Conservation (phyloP, 345 rosid species). For the sweet orange (Citrus sinensis) region DNA sequence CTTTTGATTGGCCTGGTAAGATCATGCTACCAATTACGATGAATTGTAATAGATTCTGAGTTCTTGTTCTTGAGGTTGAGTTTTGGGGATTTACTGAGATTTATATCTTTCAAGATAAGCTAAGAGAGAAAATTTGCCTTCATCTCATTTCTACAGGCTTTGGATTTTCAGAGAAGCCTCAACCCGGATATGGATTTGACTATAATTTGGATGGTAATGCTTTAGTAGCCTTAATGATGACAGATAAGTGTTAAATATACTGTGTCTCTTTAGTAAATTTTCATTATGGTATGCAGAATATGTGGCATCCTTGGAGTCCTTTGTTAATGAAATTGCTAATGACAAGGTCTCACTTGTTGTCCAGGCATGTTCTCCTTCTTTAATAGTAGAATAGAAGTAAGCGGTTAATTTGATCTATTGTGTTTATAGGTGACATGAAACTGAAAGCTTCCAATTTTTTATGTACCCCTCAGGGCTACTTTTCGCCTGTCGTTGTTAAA, state of each 20-base stretch:
- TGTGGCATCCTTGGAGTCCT: slow-evolving; percentile 74
- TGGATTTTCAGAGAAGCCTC: slow-evolving; percentile 98
- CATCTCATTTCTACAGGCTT: slow-evolving; percentile 47
- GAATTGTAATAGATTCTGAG: background rate
- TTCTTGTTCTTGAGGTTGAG: too few species aligned
- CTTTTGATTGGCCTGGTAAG: slow-evolving; percentile 91
- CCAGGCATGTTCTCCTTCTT: slow-evolving; percentile 45
- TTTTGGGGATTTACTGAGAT: background rate
- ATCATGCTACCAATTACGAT: background rate
- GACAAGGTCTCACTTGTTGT: slow-evolving; percentile 73
- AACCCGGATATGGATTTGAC: slow-evolving; percentile 87
- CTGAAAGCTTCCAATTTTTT: slow-evolving; percentile 7
- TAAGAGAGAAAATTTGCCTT: background rate
- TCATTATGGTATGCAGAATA: slow-evolving; percentile 50
- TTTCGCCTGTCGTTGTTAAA: slow-evolving; percentile 67
- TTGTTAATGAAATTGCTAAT: slow-evolving; percentile 47
- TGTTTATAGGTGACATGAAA: background rate
- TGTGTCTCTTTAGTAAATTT: background rate
- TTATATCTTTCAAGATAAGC: background rate
- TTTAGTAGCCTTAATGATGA: slow-evolving; percentile 1
- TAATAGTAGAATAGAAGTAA: slow-evolving; percentile 1
- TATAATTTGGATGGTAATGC: slow-evolving; percentile 71
- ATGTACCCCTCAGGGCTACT: slow-evolving; percentile 63
- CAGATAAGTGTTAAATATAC: background rate
- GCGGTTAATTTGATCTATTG: background rate